Conservation (phyloP, 192 early-diverging fungal genomes). For the Helicostylum pulchrum region DNA sequence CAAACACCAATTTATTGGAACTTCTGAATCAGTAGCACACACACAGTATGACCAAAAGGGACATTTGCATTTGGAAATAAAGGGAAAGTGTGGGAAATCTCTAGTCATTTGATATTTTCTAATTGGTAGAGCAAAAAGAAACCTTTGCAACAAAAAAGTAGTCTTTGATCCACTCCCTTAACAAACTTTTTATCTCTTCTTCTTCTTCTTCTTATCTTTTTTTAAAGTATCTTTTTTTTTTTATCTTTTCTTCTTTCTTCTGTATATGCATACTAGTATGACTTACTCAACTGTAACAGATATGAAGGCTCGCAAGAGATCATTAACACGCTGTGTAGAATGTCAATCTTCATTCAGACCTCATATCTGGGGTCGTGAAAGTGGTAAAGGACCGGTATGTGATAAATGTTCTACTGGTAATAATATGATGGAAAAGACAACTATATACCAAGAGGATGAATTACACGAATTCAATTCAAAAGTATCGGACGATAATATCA, state of each 20-base stretch:
- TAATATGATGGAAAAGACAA: background rate
- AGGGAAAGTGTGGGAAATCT: too few relatives aligned
- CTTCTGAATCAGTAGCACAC: too few relatives aligned
- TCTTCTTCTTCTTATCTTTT: background rate
- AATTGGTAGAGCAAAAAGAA: too few relatives aligned
- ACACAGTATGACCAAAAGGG: too few relatives aligned
- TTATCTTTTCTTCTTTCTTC: background rate
- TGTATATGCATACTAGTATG: background rate
- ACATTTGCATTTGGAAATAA: too few relatives aligned
- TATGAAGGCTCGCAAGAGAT: conserved; percentile 23
- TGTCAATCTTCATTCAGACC: conserved; percentile 25
- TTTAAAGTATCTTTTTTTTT: background rate
- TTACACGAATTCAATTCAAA: background rate
- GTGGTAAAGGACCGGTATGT: conserved; percentile 25
- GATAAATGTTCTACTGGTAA: conserved; percentile 22
- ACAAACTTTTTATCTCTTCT: conserved; percentile 3
- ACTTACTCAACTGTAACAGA: conserved; percentile 9
- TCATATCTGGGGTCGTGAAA: conserved; percentile 25
- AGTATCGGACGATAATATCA: background rate
- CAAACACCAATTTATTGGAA: too few relatives aligned
- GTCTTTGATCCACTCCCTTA: too few relatives aligned
- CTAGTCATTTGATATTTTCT: too few relatives aligned
- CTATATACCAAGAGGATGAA: background rate
- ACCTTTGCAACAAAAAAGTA: too few relatives aligned
- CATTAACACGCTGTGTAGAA: conserved; percentile 30